A percentile compares a stretch with the other conserved stretches of the same genome.
These are phyloP conservation scores for Symbiotaphrina buchneri DNA, from an alignment of 495 filamentous ascomycete genomes.

Conservation along the genomic window DNA sequence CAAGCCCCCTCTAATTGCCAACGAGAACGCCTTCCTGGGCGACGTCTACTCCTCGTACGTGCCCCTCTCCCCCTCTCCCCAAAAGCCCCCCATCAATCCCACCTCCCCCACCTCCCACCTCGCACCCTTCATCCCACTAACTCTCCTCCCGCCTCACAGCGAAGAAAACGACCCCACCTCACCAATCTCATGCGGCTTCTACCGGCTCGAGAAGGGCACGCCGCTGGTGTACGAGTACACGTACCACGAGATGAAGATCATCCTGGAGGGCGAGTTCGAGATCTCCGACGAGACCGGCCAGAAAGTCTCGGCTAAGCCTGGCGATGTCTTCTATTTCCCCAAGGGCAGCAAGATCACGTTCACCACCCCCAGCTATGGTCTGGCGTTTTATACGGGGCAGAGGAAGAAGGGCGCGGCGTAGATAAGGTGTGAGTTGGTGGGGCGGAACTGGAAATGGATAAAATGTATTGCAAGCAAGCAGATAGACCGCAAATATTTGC, in stretches of 20 bases:
- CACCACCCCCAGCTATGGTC: constrained; percentile 41
- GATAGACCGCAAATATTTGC: too few relatives aligned
- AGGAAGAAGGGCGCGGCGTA: too few relatives aligned
- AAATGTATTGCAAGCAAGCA: too few relatives aligned
- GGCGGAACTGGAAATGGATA: too few relatives aligned
- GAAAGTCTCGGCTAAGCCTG: constrained; percentile 39
- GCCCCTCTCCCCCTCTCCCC: constrained; percentile 12
- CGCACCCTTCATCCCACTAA: background rate
- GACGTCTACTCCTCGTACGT: constrained; percentile 40
- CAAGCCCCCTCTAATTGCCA: constrained; percentile 49
- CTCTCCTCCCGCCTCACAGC: background rate
- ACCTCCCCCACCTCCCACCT: too few relatives aligned
- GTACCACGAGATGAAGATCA: constrained; percentile 67
- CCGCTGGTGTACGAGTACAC: constrained; percentile 53
- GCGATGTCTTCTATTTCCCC: constrained; percentile 61
- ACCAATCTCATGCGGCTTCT: constrained; percentile 32
- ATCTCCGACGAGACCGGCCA: constrained; percentile 50
- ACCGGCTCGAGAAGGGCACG: constrained; percentile 51
- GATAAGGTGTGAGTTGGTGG: too few relatives aligned
- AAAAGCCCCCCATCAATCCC: too few relatives aligned
- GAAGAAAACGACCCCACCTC: constrained; percentile 1
- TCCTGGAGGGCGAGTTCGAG: constrained; percentile 53
- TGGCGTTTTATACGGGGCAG: constrained; percentile 42
- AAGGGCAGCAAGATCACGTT: constrained; percentile 63
- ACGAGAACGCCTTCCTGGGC: constrained; percentile 52